Conservation (phyloP, 768 basidiomycete species). For the Cystobasidium onofrii region DNA sequence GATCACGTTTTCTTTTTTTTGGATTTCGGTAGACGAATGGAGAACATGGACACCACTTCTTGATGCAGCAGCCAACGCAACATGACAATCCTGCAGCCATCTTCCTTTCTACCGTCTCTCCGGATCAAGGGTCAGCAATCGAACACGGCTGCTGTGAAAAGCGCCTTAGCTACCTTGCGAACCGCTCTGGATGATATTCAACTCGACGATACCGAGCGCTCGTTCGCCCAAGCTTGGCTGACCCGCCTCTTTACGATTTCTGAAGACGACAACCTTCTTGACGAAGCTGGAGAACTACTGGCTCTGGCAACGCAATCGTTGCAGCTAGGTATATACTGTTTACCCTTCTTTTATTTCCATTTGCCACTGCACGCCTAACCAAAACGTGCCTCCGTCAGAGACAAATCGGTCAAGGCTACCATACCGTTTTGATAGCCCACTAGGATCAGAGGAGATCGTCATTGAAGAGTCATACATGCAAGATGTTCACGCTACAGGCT, state of each 20-base stretch:
- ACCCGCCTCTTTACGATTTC: background rate
- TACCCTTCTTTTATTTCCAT: too few species aligned
- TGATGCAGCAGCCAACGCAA: background rate
- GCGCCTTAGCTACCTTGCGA: background rate
- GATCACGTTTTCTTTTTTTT: background rate
- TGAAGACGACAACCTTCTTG: background rate
- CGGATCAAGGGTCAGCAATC: background rate
- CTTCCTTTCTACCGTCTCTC: background rate
- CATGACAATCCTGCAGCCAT: background rate
- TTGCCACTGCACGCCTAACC: background rate
- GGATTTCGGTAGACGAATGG: background rate
- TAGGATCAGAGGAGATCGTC: background rate
- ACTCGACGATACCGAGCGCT: constrained; percentile 1
- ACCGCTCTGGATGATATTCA: background rate
- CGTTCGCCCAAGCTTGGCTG: constrained; percentile 12
- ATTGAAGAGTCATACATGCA: constrained; percentile 12
- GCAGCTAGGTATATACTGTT: background rate
- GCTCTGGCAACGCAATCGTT: background rate
- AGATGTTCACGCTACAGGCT: constrained; percentile 22
- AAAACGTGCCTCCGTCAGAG: background rate
- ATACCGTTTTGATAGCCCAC: background rate
- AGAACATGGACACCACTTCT: background rate
- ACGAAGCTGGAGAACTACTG: background rate
- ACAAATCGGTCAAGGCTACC: background rate
- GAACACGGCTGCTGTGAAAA: background rate